Base-by-base conservation (phyloP, 139 green algal species). In the Chlamydomonas eustigma region DNA sequence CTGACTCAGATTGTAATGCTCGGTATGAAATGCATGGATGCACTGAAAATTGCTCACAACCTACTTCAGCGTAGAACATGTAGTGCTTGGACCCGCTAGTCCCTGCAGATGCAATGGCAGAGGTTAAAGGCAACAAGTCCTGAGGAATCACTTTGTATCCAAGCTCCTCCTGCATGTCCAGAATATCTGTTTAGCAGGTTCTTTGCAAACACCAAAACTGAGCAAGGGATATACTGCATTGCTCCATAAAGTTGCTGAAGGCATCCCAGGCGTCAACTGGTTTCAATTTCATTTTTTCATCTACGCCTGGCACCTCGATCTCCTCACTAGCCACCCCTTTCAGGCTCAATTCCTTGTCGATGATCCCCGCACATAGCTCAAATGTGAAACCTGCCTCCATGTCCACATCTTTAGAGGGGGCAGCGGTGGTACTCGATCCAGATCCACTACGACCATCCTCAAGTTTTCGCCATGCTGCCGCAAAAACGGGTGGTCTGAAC, bases 301-400 rank as follows among this genome's bases (percentile, higher is more conserved):
- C n/a, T n/a, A n/a, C n/a, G n/a, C n/a, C n/a, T n/a, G n/a, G 44
- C 50, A 80, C 66, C 68, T 76, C 24, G 39, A 88, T 81, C 84
- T 95, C 88, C 37, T 93, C 83, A 1, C 33, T 38, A 1, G 79
- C 77, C 28, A 89, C 88, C 58, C 91, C 72, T 52, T 77, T 36
- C 32, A 91, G 75, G 39, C 72, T 75, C 75, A 90, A 86, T 12
- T 65, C 74, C 81, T 97, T 97, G 84, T 97, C 93, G 0, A 96
- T 76, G 0, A 97, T 85, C 31, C 93, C 93, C 3, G 93, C 93
- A 66, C 92, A 97, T 37, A 97, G 85, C 90, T 97, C 93, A 73
- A 91, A 93, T 0, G 91, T 97, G 78, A 97, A 95, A 3, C 89
- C 92, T 75, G 2, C 44, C 12, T 12, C 12, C 12, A 28, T 12